Evolutionary conservation across 148 eudicot genomes (phyloP).

Genomic region (Hydrangea macrophylla): DNA sequence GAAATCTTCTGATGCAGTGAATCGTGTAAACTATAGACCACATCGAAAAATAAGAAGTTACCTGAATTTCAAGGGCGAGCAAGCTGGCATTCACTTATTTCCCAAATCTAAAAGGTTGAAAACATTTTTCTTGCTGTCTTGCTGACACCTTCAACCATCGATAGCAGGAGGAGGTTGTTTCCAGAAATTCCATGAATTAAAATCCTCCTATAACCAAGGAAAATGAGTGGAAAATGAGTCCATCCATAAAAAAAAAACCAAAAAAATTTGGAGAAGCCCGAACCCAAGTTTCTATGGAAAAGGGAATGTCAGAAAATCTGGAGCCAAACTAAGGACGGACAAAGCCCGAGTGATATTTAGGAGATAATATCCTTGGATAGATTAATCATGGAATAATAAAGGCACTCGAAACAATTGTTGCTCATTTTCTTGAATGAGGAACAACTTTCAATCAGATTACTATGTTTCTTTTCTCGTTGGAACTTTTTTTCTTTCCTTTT

Average conservation of each 20-base stretch:
- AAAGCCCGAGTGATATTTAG: too few species aligned
- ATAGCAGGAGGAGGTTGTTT: constrained; percentile 59
- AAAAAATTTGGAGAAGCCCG: background rate
- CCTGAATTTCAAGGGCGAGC: constrained; percentile 14
- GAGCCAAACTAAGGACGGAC: too few species aligned
- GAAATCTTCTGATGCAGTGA: background rate
- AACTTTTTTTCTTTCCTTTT: too few species aligned
- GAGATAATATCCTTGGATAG: too few species aligned
- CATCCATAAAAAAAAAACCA: background rate
- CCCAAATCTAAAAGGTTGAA: constrained; percentile 2
- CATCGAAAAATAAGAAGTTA: constrained; percentile 7
- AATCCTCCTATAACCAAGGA: constrained; percentile 65
- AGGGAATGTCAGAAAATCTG: too few species aligned
- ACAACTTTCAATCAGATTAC: too few species aligned
- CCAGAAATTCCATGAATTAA: constrained; percentile 91
- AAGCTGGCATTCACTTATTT: background rate
- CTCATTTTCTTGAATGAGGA: too few species aligned
- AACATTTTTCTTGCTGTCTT: constrained; percentile 3
- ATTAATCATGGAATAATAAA: too few species aligned
- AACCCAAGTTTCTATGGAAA: too few species aligned
- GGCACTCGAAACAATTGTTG: too few species aligned
- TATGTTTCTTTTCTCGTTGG: too few species aligned
- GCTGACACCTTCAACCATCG: constrained; percentile 23
- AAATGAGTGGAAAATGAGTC: constrained; percentile 5
- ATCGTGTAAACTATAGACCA: background rate